phyloP scores from a whole-genome alignment of 2,329 filamentous ascomycete species.

The Diaporthe ampelina region DNA sequence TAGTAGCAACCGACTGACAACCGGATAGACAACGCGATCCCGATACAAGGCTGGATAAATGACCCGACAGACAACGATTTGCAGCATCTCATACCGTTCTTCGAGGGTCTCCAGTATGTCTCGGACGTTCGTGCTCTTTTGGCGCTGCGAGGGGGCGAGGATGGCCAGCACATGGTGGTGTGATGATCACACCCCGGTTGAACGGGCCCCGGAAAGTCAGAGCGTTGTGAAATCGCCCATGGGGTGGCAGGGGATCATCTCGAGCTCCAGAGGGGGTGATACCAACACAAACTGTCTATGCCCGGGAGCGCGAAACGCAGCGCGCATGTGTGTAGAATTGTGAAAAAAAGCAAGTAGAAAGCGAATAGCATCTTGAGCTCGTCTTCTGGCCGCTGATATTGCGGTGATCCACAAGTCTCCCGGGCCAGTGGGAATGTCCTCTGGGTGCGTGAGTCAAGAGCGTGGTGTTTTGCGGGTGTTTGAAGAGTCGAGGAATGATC shows the following conservation, averaged over 20 bases:
- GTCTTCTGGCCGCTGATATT: not conserved
- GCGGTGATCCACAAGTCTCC: slow-evolving; percentile 5
- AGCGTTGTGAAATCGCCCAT: not conserved
- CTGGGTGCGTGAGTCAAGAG: not conserved
- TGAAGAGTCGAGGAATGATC: not conserved
- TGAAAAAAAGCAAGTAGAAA: slow-evolving; percentile 35
- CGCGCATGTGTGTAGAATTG: slow-evolving; percentile 13
- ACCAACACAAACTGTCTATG: not conserved
- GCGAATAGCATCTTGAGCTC: slow-evolving; percentile 31
- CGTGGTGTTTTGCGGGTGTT: too few relatives aligned
- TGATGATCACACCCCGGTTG: slow-evolving; percentile 15
- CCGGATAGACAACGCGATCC: slow-evolving; percentile 93
- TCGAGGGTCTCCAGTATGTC: slow-evolving; percentile 96
- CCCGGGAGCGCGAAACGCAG: not conserved
- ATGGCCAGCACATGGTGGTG: slow-evolving; percentile 71
- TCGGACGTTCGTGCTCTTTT: slow-evolving; percentile 94
- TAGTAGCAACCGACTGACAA: slow-evolving; percentile 41
- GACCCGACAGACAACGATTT: slow-evolving; percentile 98
- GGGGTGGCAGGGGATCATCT: slow-evolving; percentile 5
- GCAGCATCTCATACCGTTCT: slow-evolving; percentile 89
- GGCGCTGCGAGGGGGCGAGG: slow-evolving; percentile 88
- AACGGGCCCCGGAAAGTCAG: slow-evolving; percentile 7
- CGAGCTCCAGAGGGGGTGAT: not conserved
- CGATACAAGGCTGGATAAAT: slow-evolving; percentile 99
- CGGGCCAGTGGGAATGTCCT: not conserved